Percentiles rank a stretch among this genome's conserved stretches.
phyloP scores from a whole-genome alignment of 2,329 filamentous ascomycete genomes.

The Pseudovirgaria hyperparasitica region DNA sequence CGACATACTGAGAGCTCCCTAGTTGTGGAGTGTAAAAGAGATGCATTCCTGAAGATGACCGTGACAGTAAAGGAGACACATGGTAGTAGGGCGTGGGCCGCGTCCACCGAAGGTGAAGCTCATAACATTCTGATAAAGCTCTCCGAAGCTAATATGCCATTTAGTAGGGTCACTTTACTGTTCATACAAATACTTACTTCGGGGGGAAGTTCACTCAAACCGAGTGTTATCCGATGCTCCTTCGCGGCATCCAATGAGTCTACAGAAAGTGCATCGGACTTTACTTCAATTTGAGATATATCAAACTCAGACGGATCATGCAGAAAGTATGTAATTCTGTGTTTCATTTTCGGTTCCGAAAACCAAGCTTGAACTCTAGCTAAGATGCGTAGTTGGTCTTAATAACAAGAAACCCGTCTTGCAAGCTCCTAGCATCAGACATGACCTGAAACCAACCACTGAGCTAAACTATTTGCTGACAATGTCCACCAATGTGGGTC shows the following conservation, averaged over 20 bases:
- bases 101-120: slow-evolving; percentile 73
- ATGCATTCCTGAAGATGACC: slow-evolving; percentile 70
- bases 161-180: slow-evolving; percentile 5
- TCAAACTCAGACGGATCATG: slow-evolving; percentile 53
- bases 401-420: no score
- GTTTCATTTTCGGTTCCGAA: slow-evolving; percentile 43
- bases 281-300: slow-evolving; percentile 48
- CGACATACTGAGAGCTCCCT: slow-evolving; percentile 22
- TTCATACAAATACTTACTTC: slow-evolving; percentile 33
- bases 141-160: slow-evolving; percentile 38
- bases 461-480: no score
- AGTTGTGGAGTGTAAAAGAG: slow-evolving; percentile 56
- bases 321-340: slow-evolving; percentile 64
- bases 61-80: slow-evolving; percentile 59
- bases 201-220: slow-evolving; percentile 57
- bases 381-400: slow-evolving; percentile 1
- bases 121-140: slow-evolving; percentile 50
- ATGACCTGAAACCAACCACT: no score
- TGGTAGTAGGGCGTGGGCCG: slow-evolving; percentile 43
- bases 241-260: slow-evolving; percentile 52
- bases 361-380: no score
- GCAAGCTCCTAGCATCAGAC: no score
- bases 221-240: slow-evolving; percentile 67
- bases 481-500: no score
- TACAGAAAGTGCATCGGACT: slow-evolving; percentile 41